Evolutionary conservation across 352 stramenopile genomes (phyloP), one percentile per base, ranked within the genome.

Genomic region (Saprolegnia parasitica): DNA sequence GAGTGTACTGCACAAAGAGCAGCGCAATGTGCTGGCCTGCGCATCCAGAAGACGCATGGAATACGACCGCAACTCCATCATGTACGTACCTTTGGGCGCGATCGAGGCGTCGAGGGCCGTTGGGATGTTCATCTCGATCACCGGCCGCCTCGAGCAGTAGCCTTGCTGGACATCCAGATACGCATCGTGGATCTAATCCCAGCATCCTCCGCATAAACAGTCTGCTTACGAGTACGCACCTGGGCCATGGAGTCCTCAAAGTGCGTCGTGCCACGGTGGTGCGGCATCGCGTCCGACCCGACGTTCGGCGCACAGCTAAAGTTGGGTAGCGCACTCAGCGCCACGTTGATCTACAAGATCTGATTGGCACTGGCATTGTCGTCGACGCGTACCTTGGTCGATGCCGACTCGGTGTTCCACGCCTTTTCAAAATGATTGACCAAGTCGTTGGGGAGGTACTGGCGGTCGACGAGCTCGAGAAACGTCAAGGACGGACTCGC

Each of bases 51-150:
- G 29, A 2, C 29, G 5, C 29, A 6, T 66, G 42, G 1, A 2
- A n/a, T 0, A 8, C 21, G 9, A 21, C 4, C 8, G 26, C 4
- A 20, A 42, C 45, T n/a, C 20, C 8, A 32, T 26, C 8, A 32
- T 26, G 18, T 35, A 54, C 42, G 42, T 60, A 90, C 84, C 84
- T 77, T 78, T 77, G 9, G 85, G 85, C 15, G 85, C 82, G 68
- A 93, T 90, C 15, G 87, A 87, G 6, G 71, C 68, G 64, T 97
- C 90, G 8, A 97, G 47, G 0, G 86, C 89, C 3, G 90, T 96
- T 4, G 90, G 90, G 15, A 97, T 82, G 42, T 93, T 96, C 90
- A 97, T 96, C 68, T 97, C 90, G 50, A 97, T 93, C 16, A 97
- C 77, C 47, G 90, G 90, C 32, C 87, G 80, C 49, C 68, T 81